Evolutionary conservation across 805 yeast genomes (phyloP).

Genomic region (Yarrowia sp.): DNA sequence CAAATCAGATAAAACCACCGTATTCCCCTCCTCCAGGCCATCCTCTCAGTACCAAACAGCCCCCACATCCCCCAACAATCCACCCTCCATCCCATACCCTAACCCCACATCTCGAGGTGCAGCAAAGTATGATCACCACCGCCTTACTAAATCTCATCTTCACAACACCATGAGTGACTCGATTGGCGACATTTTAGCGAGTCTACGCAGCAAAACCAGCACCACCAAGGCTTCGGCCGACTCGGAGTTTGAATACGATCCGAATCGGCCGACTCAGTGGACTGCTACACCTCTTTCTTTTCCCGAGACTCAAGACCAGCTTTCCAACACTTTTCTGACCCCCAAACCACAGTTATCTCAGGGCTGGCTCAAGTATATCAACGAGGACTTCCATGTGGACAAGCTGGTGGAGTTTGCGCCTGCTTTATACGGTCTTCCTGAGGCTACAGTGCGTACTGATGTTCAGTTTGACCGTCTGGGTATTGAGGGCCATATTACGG

Average conservation of each 20-base stretch:
- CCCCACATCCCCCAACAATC: too few relatives aligned
- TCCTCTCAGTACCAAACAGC: too few relatives aligned
- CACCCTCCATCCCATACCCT: background rate
- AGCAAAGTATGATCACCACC: background rate
- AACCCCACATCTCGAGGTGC: background rate
- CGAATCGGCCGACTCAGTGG: background rate
- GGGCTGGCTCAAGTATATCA: slow-evolving; percentile 3
- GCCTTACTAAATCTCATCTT: background rate
- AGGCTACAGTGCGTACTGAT: background rate
- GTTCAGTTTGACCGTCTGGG: slow-evolving; percentile 66
- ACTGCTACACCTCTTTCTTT: background rate
- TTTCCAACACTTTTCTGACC: background rate
- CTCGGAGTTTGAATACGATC: background rate
- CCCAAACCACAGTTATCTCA: background rate
- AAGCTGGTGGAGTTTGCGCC: slow-evolving; percentile 18
- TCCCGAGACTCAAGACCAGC: background rate
- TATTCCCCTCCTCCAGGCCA: too few relatives aligned
- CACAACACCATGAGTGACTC: background rate
- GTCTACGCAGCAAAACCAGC: background rate
- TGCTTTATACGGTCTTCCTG: background rate
- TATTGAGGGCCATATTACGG: slow-evolving; percentile 60
- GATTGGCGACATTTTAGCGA: background rate
- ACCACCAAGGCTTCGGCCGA: background rate
- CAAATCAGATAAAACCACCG: too few relatives aligned
- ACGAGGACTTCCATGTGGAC: slow-evolving; percentile 7